Percentiles rank a stretch among this genome's conserved stretches.
phyloP scores from a whole-genome alignment of 768 basidiomycete species.

The Leccinum boreale region DNA sequence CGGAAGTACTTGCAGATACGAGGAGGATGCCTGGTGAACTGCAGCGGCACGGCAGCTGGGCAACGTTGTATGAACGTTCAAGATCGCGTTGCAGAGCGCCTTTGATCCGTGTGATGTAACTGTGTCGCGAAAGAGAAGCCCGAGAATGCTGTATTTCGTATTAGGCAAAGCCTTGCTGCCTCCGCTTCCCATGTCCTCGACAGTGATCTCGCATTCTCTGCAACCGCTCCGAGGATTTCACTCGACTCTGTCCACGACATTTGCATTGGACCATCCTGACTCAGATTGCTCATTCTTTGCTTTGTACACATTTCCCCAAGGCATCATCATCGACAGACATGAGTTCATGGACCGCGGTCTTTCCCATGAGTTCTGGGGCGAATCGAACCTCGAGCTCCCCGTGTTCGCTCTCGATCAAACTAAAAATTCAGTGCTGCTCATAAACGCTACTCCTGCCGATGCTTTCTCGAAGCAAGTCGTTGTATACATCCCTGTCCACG shows the following conservation, averaged over 20 bases:
- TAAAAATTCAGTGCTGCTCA: constrained; percentile 29
- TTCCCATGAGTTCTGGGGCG: constrained; percentile 35
- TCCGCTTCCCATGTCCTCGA: constrained; percentile 15
- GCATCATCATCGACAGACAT: constrained; percentile 43
- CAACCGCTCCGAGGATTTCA: constrained; percentile 28
- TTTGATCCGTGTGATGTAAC: too few relatives aligned
- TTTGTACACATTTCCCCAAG: constrained; percentile 35
- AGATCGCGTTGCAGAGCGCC: too few relatives aligned
- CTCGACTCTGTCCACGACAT: constrained; percentile 25
- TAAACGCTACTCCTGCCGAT: constrained; percentile 23
- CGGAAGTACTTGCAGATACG: too few relatives aligned
- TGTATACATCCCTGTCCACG: constrained; percentile 42
- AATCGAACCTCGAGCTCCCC: constrained; percentile 43
- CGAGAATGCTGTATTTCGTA: too few relatives aligned
- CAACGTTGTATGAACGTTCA: too few relatives aligned
- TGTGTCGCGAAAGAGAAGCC: too few relatives aligned
- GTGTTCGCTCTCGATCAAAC: constrained; percentile 32
- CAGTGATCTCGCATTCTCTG: constrained; percentile 17
- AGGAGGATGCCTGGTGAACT: too few relatives aligned
- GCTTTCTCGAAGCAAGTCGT: constrained; percentile 6
- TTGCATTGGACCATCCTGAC: constrained; percentile 12
- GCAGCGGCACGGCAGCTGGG: too few relatives aligned
- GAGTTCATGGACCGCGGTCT: constrained; percentile 37
- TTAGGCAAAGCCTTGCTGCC: too few relatives aligned
- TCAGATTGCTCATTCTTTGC: constrained; percentile 30